Evolutionary conservation across 345 rosid species (phyloP), one percentile per base, ranked within the genome.

Genomic region (Eucalyptus viminalis): DNA sequence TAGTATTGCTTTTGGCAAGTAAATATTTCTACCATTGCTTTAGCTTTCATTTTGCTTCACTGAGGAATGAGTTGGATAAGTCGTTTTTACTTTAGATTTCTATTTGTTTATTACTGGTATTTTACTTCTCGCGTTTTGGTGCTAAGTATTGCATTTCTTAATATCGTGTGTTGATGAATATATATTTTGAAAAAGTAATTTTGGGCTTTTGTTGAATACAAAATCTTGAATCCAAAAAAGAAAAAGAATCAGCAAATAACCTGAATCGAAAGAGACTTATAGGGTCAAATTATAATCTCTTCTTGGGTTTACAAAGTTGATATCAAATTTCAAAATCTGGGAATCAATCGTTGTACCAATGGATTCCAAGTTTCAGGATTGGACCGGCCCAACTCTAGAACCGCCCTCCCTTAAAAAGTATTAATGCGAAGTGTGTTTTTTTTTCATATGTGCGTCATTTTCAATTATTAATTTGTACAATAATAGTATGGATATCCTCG

Each of bases 301-400:
- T 65, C 0, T 14, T 15, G 37, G 0, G 16, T 29, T n/a, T 65
- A n/a, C 6, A n/a, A 7, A 14, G 34, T 65, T 0, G 1, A n/a
- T n/a, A 14, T n/a, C 1, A 65, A 0, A 3, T 65, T 65, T 0
- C 6, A n/a, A 65, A n/a, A n/a, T 29, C 1, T 65, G 0, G 0
- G 1, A 62, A 65, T 15, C 3, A 1, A 65, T 1, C 3, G 0
- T 29, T 29, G 17, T n/a, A n/a, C 0, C 0, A 17, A n/a, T 65
- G 10, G 0, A 2, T n/a, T 65, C 10, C 15, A n/a, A n/a, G 9
- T 65, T 65, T 4, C 5, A 14, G 3, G 76, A 65, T 65, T 65
- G 37, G 21, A n/a, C 11, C 2, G 6, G 37, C 76, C 5, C 11
- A n/a, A 7, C 8, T 31, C 16, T 65, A 8, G 5, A 14, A n/a